Evolutionary conservation across 106 monocot species (phyloP).

Genomic region (Triglochin maritima): DNA sequence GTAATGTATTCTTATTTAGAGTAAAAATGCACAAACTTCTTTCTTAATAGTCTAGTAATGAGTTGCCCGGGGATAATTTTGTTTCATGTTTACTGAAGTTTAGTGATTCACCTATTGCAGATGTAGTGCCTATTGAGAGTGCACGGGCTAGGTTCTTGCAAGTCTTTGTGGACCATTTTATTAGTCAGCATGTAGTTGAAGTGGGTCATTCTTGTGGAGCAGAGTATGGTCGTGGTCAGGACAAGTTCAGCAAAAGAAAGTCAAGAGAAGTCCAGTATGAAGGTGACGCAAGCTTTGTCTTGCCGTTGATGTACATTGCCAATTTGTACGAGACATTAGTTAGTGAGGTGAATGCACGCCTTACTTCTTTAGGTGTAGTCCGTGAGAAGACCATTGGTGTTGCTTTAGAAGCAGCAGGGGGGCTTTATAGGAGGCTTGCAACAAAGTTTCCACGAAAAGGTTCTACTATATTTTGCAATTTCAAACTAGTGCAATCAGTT

Average conservation of each 20-base stretch:
- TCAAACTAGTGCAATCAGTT: not conserved
- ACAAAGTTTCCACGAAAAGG: slow-evolving; percentile 85
- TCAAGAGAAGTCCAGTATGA: slow-evolving; percentile 55
- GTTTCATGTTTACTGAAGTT: not conserved
- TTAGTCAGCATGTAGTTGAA: slow-evolving; percentile 61
- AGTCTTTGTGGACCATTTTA: slow-evolving; percentile 71
- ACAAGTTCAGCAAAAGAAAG: slow-evolving; percentile 65
- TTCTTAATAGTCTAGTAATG: not conserved
- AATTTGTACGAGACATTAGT: slow-evolving; percentile 95
- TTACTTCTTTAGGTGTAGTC: slow-evolving; percentile 56
- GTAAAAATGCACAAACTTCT: not conserved
- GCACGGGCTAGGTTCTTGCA: slow-evolving; percentile 76
- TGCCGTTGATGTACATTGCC: slow-evolving; percentile 95
- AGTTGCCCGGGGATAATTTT: not conserved
- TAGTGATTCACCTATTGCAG: slow-evolving; percentile 23
- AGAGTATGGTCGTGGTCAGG: slow-evolving; percentile 39
- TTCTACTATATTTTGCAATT: slow-evolving; percentile 3
- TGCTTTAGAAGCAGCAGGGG: slow-evolving; percentile 93
- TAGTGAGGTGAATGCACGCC: slow-evolving; percentile 59
- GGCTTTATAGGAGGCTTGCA: slow-evolving; percentile 72
- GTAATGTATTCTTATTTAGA: slow-evolving; percentile 12
- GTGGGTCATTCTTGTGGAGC: slow-evolving; percentile 23
- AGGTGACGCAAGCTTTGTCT: slow-evolving; percentile 75
- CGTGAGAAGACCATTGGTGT: slow-evolving; percentile 92
- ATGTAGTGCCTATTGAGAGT: slow-evolving; percentile 76